Evolutionary conservation across 2,329 filamentous ascomycete genomes (phyloP).

Genomic region (Verticillium albo-atrum): DNA sequence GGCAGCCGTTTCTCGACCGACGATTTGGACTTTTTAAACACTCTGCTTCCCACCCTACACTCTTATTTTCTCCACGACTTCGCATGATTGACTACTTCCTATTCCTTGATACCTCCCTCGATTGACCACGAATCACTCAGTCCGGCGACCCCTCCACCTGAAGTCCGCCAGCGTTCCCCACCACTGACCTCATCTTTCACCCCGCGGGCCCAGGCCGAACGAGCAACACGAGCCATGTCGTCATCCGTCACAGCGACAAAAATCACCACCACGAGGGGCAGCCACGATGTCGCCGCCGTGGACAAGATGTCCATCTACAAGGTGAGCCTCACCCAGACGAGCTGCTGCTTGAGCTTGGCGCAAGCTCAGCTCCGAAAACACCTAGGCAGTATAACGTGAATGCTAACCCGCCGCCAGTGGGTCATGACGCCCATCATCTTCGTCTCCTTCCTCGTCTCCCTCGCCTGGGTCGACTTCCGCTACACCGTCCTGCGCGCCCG

Average conservation of each 20-base stretch:
- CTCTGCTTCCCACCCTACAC: no score
- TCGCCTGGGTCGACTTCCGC: slow-evolving; percentile 57
- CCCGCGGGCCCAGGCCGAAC: neutral
- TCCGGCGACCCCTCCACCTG: no score
- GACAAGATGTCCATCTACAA: slow-evolving; percentile 17
- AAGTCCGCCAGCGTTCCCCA: no score
- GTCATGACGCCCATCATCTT: slow-evolving; percentile 61
- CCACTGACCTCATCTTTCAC: neutral
- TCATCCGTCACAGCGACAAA: slow-evolving; percentile 13
- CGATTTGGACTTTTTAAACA: no score
- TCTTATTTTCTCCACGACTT: no score
- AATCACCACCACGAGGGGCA: slow-evolving; percentile 5
- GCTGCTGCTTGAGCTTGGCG: no score
- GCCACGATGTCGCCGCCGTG: slow-evolving; percentile 3
- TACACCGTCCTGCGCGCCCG: slow-evolving; percentile 46
- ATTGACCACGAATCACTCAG: no score
- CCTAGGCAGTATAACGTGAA: no score
- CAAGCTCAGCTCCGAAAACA: no score
- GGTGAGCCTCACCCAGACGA: slow-evolving; percentile 8
- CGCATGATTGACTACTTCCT: no score
- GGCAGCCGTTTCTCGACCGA: no score
- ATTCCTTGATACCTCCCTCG: no score
- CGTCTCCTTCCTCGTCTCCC: slow-evolving; percentile 60
- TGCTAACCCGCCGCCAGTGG: slow-evolving; percentile 23
- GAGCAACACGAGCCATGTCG: slow-evolving; percentile 8